Evolutionary conservation across 148 eudicot genomes (phyloP), one percentile per base, ranked within the genome.

Genomic region (Hydrangea macrophylla): DNA sequence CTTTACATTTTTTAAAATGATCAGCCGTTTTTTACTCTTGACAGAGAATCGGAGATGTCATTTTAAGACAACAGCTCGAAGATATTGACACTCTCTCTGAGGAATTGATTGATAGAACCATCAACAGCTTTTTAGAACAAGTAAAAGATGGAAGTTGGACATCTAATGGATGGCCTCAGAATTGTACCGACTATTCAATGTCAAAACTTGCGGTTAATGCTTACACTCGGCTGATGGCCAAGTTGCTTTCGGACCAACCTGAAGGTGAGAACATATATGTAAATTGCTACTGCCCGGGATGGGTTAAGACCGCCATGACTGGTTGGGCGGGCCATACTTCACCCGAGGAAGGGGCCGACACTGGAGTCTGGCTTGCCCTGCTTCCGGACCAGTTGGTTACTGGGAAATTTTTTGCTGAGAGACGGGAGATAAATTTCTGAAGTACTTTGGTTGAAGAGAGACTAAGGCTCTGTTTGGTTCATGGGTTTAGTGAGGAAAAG

Each of bases 301-400:
- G 91, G 93, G 99, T 91, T 33, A 94, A 87, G 71, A 94, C 99
- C 8, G 97, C 92, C 39, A 85, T 94, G 95, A 93, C 98, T 39
- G 90, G 86, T 66, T 93, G 98, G 98, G 88, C 78, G 9, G 98
- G 96, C 31, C 85, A 86, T 65, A 80, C 76, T 30, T 77, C 89
- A 7, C 95, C 90, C 15, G 96, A 90, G 74, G 92, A 88, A 39
- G 98, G 88, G 5, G 98, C 98, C 62, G 96, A 93, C 44, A 93
- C 98, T 8, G 96, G 88, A 6, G 96, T 93, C 48, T 93, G 98
- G 98, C 96, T 93, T 64, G 90, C 96, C 36, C 59, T 93, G 73
- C 90, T 90, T 54, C 86, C 89, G 8, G 87, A 84, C 18, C 80
- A 75, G 66, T 71, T 77, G 27, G 80, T 82, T 0, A 88, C 72